phyloP scores from a whole-genome alignment of 139 green algal species.

The Zygnema circumcarinatum region DNA sequence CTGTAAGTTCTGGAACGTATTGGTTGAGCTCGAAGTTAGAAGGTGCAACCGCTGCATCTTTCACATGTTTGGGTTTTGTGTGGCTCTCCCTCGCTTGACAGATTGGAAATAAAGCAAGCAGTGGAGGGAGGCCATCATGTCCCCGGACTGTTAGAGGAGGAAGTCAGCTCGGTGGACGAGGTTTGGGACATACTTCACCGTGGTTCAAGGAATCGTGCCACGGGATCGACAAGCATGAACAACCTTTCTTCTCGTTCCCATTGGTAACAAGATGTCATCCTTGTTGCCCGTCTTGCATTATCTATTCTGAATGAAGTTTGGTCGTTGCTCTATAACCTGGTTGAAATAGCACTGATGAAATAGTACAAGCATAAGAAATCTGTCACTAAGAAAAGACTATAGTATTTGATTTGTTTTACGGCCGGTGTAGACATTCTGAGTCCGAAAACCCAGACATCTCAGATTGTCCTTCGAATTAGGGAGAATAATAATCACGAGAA shows the following conservation, averaged over 20 bases:
- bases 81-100: constrained; percentile 29
- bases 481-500: too few relatives aligned
- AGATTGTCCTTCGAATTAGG: too few relatives aligned
- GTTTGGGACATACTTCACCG: constrained; percentile 62
- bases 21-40: too few relatives aligned
- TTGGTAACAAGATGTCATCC: constrained; percentile 33
- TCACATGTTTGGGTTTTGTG: too few relatives aligned
- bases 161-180: constrained; percentile 59
- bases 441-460: too few relatives aligned
- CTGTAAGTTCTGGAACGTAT: not conserved
- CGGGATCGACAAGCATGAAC: constrained; percentile 57
- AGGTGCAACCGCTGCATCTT: too few relatives aligned
- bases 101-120: constrained; percentile 54
- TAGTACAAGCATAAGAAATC: not conserved
- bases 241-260: constrained; percentile 63
- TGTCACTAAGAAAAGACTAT: too few relatives aligned
- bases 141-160: constrained; percentile 34
- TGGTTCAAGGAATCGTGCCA: constrained; percentile 24
- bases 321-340: too few relatives aligned
- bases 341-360: too few relatives aligned
- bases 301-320: too few relatives aligned
- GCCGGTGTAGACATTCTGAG: too few relatives aligned
- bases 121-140: constrained; percentile 37
- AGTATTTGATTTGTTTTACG: too few relatives aligned
- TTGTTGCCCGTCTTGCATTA: constrained; percentile 11